A percentile compares a stretch with the other conserved stretches of the same genome.
Conservation (phyloP, 345 rosid species). For the Bruguiera sexangula region DNA sequence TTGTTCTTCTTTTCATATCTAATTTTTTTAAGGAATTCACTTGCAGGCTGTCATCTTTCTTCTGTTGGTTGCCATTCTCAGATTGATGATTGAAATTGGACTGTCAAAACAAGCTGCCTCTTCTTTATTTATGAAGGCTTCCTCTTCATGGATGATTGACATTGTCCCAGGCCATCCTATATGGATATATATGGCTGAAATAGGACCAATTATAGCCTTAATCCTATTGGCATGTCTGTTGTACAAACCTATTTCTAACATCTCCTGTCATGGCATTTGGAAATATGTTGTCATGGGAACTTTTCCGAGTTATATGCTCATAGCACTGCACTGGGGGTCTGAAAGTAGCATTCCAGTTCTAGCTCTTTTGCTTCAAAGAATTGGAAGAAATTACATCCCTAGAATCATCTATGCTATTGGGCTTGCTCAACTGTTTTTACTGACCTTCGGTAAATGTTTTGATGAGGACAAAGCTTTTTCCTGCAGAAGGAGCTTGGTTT, state of each 20-base stretch:
- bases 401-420: slow-evolving; percentile 50
- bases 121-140: slow-evolving; percentile 64
- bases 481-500: slow-evolving; percentile 26
- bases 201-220: slow-evolving; percentile 51
- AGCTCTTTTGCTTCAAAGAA: slow-evolving; percentile 34
- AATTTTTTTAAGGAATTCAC: slow-evolving; percentile 12
- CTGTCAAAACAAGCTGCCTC: slow-evolving; percentile 90
- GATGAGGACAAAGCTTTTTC: slow-evolving; percentile 22
- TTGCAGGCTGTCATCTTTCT: slow-evolving; percentile 70
- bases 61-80: slow-evolving; percentile 51
- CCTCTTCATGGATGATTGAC: slow-evolving; percentile 74
- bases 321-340: slow-evolving; percentile 66
- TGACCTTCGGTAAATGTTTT: slow-evolving; percentile 36
- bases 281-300: slow-evolving; percentile 51
- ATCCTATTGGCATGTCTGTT: slow-evolving; percentile 45
- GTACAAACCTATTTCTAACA: slow-evolving; percentile 24
- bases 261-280: slow-evolving; percentile 36
- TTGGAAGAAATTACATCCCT: slow-evolving; percentile 52
- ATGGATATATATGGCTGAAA: slow-evolving; percentile 48
- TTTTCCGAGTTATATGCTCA: slow-evolving; percentile 55
- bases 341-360: slow-evolving; percentile 47
- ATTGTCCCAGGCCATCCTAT: slow-evolving; percentile 46
- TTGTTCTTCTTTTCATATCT: slow-evolving; percentile 19
- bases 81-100: slow-evolving; percentile 81
- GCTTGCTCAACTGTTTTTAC: slow-evolving; percentile 52